phyloP scores from a whole-genome alignment of 345 rosid species.

The Pugionium dolabratum region DNA sequence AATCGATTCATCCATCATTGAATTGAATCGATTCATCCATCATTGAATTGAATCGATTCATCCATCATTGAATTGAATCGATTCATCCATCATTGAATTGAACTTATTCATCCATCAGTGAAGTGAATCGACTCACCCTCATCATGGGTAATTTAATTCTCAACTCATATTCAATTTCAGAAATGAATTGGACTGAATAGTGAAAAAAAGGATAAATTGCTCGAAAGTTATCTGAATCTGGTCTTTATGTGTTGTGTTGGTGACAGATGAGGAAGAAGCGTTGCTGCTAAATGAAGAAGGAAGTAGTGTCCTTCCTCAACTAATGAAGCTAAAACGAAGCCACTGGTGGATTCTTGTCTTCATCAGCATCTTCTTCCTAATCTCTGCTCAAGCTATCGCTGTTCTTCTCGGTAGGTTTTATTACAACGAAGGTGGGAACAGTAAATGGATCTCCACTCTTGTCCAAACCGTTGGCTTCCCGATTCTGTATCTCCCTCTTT shows the following conservation, averaged over 20 bases:
- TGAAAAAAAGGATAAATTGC: not conserved
- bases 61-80: no score
- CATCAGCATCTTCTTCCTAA: slow-evolving; percentile 44
- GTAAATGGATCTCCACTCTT: slow-evolving; percentile 41
- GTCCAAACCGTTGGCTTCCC: slow-evolving; percentile 58
- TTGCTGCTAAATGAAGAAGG: slow-evolving; percentile 14
- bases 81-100: no score
- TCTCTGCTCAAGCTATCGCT: slow-evolving; percentile 66
- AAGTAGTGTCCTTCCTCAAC: slow-evolving; percentile 17
- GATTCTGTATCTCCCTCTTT: slow-evolving; percentile 57
- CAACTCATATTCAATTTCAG: no score
- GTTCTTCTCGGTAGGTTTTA: slow-evolving; percentile 44
- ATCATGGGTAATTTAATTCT: no score
- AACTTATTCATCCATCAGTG: no score
- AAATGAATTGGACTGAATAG: no score
- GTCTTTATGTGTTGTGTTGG: not conserved
- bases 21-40: no score
- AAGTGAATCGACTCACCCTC: no score
- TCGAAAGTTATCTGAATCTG: not conserved
- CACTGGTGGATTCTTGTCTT: slow-evolving; percentile 66
- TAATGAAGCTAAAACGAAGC: slow-evolving; percentile 45
- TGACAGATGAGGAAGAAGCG: slow-evolving; percentile 28
- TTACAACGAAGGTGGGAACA: slow-evolving; percentile 36
- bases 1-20: no score
- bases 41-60: no score